Percentiles rank a stretch among this genome's conserved stretches.
phyloP scores from a whole-genome alignment of 129 eudicot genomes.

The Erigeron canadensis region DNA sequence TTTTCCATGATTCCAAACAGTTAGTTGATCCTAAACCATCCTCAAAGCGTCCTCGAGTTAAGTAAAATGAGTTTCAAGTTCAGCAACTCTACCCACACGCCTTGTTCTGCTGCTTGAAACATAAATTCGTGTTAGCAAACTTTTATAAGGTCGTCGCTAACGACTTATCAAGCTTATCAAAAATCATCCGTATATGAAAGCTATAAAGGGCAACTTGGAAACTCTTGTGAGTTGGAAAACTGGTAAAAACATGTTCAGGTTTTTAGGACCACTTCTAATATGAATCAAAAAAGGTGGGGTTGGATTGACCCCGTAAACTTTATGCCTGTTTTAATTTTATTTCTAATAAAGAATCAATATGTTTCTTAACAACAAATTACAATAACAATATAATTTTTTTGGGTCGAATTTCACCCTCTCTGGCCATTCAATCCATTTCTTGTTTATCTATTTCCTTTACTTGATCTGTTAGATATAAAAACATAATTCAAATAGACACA shows the following conservation, averaged over 20 bases:
- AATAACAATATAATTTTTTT: too few relatives aligned
- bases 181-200: not conserved
- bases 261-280: too few relatives aligned
- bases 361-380: too few relatives aligned
- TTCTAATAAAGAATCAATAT: too few relatives aligned
- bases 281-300: too few relatives aligned
- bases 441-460: not conserved
- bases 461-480: not conserved
- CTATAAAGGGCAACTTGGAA: too few relatives aligned
- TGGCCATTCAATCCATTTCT: too few relatives aligned
- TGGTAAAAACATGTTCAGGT: too few relatives aligned
- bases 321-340: too few relatives aligned
- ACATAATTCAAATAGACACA: not conserved
- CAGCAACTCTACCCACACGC: slow-evolving; percentile 49
- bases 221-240: too few relatives aligned
- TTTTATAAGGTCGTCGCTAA: not conserved
- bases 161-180: not conserved
- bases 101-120: slow-evolving; percentile 47
- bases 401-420: too few relatives aligned
- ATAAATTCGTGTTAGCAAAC: not conserved
- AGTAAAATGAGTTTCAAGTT: slow-evolving; percentile 65
- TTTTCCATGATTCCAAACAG: slow-evolving; percentile 57
- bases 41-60: slow-evolving; percentile 69
- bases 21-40: slow-evolving; percentile 57
- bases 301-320: too few relatives aligned